These are phyloP conservation scores for Erodium maritimum DNA, from an alignment of 345 rosid species.

Conservation along the genomic window DNA sequence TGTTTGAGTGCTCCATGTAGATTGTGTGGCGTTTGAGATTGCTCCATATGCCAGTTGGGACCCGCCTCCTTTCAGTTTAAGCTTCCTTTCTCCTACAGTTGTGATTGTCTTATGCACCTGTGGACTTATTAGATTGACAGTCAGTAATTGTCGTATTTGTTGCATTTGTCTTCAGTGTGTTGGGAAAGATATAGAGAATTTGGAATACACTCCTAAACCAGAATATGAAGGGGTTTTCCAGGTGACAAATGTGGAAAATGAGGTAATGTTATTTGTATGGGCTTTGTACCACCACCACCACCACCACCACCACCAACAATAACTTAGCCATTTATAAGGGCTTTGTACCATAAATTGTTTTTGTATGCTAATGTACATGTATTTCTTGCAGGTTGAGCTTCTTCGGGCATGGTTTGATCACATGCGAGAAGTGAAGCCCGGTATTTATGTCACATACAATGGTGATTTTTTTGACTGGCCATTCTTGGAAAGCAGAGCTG, in stretches of 20 bases:
- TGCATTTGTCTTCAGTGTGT: constrained; percentile 51
- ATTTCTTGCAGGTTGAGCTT: constrained; percentile 62
- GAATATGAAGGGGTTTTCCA: constrained; percentile 87
- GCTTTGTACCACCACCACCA: constrained; percentile 9
- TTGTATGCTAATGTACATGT: background rate
- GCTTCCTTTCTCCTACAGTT: background rate
- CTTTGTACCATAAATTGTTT: constrained; percentile 4
- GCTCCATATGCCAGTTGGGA: background rate
- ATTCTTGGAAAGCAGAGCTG: constrained; percentile 84
- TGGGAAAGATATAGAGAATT: constrained; percentile 82
- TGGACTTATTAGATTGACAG: background rate
- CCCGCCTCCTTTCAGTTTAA: background rate
- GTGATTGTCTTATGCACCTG: background rate
- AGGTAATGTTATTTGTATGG: constrained; percentile 35
- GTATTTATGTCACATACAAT: constrained; percentile 89
- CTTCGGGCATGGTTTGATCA: constrained; percentile 74
- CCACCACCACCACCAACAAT: too few species aligned
- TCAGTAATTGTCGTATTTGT: background rate
- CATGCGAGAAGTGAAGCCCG: constrained; percentile 90
- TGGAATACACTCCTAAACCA: constrained; percentile 95
- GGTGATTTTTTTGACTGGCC: constrained; percentile 99
- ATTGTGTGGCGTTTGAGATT: background rate
- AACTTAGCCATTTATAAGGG: constrained; percentile 9
- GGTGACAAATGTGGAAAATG: constrained; percentile 67
- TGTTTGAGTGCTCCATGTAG: background rate